Base-by-base conservation (phyloP, 148 eudicot genomes). In the Mesembryanthemum crystallinum region DNA sequence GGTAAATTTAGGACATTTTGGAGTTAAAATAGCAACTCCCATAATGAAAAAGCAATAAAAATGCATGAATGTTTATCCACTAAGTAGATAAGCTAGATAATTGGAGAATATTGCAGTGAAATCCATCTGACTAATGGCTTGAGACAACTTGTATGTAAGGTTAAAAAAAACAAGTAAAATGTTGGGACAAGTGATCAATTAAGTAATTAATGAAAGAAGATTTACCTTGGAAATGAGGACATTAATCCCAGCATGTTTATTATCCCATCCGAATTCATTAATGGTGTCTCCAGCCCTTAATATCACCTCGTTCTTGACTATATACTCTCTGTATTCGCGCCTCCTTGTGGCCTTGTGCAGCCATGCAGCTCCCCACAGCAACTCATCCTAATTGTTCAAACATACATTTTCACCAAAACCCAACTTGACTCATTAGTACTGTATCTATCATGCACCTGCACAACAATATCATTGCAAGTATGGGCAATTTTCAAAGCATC, bases 321-420 rank as follows among this genome's bases (percentile, higher is more conserved):
- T 91, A 85, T 91, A 94, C 75, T 91, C 89, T 80, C 94, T 86
- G 74, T 94, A 94, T 67, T 81, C 82, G 3, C 96, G 82, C 82
- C 89, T 86, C 37, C 91, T 86, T 62, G 98, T 88, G 55, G 97
- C 98, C 84, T 95, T 92, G 86, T 92, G 98, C 76, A 95, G 39
- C 99, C 99, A 95, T 64, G 98, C 99, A 11, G 98, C 99, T 64
- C 81, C 99, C 99, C 99, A 95, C n/a, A 95, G 76, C 84, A 95
- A 61, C 76, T 95, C 99, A 64, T 95, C 99, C 97, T 92, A 66
- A n/a, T n/a, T n/a, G n/a, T n/a, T n/a, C n/a, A n/a, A n/a, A n/a
- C n/a, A n/a, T n/a, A n/a, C n/a, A n/a, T n/a, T n/a, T n/a, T n/a
- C n/a, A 27, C 23, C 27, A 21, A 28, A 68, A 33, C 11, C 29